Conservation (phyloP, 2,329 filamentous ascomycete genomes). For the Pseudogymnoascus sp. region DNA sequence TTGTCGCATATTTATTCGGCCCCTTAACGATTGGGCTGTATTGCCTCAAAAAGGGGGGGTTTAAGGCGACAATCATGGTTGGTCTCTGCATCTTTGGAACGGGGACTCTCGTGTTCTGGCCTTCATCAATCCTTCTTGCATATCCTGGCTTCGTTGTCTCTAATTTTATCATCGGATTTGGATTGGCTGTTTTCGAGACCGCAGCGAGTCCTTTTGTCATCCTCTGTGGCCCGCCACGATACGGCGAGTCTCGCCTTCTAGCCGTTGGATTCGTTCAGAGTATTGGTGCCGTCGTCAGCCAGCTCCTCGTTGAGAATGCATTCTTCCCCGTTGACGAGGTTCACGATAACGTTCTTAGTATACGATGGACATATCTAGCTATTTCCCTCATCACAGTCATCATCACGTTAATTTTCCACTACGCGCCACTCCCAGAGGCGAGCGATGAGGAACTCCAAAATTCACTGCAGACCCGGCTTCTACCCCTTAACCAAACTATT, state of each 20-base stretch:
- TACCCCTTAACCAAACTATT: conserved; percentile 56
- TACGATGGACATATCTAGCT: conserved; percentile 74
- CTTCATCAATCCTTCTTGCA: conserved; percentile 61
- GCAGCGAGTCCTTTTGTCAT: conserved; percentile 65
- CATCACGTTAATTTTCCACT: conserved; percentile 57
- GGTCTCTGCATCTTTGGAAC: conserved; percentile 65
- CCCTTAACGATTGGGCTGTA: conserved; percentile 58
- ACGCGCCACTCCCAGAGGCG: conserved; percentile 53
- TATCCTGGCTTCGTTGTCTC: conserved; percentile 72
- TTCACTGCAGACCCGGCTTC: conserved; percentile 56
- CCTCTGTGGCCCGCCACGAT: conserved; percentile 64
- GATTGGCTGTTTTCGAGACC: conserved; percentile 66
- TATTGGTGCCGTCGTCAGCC: conserved; percentile 63
- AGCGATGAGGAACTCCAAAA: conserved; percentile 31
- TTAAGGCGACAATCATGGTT: conserved; percentile 66
- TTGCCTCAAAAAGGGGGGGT: conserved; percentile 62
- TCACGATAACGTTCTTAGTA: conserved; percentile 48
- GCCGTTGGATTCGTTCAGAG: conserved; percentile 67
- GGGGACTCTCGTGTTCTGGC: conserved; percentile 75
- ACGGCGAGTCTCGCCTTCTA: conserved; percentile 65
- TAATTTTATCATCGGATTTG: conserved; percentile 67
- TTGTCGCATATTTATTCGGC: conserved; percentile 59
- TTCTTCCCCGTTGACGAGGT: conserved; percentile 44
- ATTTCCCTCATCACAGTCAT: conserved; percentile 64
- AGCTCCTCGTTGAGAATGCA: conserved; percentile 62